Percentiles rank a stretch among this genome's conserved stretches.
phyloP scores from a whole-genome alignment of 345 rosid species.

The Euphorbia pulcherrima region DNA sequence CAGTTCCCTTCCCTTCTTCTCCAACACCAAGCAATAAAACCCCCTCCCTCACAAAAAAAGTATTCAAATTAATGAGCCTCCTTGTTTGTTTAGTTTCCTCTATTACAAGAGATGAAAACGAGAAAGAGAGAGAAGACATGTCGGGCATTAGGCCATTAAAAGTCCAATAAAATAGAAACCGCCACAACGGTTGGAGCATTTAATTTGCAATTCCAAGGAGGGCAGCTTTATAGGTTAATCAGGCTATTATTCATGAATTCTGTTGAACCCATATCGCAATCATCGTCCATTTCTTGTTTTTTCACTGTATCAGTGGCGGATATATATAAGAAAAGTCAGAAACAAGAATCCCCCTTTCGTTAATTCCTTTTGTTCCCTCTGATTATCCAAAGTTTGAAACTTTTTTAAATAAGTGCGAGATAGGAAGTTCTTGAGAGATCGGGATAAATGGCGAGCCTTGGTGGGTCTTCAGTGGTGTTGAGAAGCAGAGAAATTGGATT shows the following conservation, averaged over 20 bases:
- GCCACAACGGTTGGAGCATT: slow-evolving; percentile 1
- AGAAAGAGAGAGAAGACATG: background rate
- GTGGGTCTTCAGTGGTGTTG: slow-evolving; percentile 19
- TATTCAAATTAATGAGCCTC: too few relatives aligned
- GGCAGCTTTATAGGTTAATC: slow-evolving; percentile 18
- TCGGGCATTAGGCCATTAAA: background rate
- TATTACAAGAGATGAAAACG: too few relatives aligned
- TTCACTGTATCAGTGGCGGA: slow-evolving; percentile 19
- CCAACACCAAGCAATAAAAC: too few relatives aligned
- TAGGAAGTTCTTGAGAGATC: background rate
- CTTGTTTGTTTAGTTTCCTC: too few relatives aligned
- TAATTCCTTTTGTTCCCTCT: slow-evolving; percentile 23
- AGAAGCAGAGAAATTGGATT: slow-evolving; percentile 29
- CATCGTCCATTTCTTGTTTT: slow-evolving; percentile 23
- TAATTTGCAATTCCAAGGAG: background rate
- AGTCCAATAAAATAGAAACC: background rate
- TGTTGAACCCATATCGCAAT: slow-evolving; percentile 8
- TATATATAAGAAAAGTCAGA: too few relatives aligned
- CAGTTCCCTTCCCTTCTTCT: too few relatives aligned
- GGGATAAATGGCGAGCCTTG: slow-evolving; percentile 41
- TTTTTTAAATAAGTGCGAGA: background rate
- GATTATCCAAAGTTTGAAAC: slow-evolving; percentile 28
- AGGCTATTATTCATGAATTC: slow-evolving; percentile 16
- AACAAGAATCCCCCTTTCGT: slow-evolving; percentile 19
- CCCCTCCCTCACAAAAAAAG: too few relatives aligned